Evolutionary conservation across 1,284 basidiomycete species (phyloP).

Genomic region (Rhodotorula sp.): DNA sequence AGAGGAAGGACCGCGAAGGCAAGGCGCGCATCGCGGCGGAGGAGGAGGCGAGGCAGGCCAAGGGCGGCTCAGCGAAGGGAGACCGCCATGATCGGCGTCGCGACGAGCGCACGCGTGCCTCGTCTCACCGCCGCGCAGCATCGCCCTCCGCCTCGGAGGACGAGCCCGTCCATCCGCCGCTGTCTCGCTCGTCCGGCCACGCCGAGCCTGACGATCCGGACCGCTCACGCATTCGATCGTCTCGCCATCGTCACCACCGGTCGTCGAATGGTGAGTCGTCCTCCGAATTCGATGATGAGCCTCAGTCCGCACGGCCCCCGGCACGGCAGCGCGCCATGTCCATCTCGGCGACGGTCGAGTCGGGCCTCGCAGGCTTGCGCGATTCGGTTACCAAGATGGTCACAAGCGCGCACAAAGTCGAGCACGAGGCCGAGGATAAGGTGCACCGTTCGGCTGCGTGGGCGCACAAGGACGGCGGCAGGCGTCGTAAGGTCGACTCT

Average conservation of each 20-base stretch:
- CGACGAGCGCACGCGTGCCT: background rate
- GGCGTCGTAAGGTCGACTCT: background rate
- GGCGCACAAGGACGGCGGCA: background rate
- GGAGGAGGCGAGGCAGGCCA: background rate
- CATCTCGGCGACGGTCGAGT: slow-evolving; percentile 22
- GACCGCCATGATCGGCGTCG: background rate
- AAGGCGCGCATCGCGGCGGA: background rate
- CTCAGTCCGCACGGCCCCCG: background rate
- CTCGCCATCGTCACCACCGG: slow-evolving; percentile 11
- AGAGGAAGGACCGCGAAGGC: background rate
- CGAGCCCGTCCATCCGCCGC: background rate
- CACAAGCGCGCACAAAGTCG: background rate
- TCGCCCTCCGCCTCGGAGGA: background rate
- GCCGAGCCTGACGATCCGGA: background rate
- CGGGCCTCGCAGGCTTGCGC: slow-evolving; percentile 23
- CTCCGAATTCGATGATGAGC: background rate
- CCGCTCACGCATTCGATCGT: background rate
- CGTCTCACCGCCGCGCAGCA: background rate
- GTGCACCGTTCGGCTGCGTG: background rate
- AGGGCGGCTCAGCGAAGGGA: background rate
- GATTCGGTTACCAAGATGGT: slow-evolving; percentile 28
- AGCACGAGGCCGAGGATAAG: background rate
- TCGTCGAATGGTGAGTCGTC: slow-evolving; percentile 14
- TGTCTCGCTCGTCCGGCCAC: background rate
- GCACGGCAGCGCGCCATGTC: slow-evolving; percentile 27